Evolutionary conservation across 169 alveolate species (phyloP).

Genomic region (Prorocentrum cordatum): DNA sequence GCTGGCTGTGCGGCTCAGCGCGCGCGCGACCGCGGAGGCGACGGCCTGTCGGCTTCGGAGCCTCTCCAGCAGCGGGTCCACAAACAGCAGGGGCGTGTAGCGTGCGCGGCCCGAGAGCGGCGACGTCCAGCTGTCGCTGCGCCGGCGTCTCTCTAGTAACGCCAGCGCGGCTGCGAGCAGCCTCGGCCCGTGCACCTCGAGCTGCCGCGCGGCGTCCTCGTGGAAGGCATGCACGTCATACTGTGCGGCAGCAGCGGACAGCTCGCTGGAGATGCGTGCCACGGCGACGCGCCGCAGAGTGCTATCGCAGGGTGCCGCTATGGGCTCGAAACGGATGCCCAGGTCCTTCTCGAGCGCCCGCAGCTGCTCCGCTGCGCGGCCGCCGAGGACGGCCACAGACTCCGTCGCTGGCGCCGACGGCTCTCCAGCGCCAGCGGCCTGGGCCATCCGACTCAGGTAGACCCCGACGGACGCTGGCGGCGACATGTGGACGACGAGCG

Average conservation of each 20-base stretch:
- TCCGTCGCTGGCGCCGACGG: background rate
- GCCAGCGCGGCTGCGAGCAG: constrained; percentile 49
- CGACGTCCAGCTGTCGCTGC: constrained; percentile 28
- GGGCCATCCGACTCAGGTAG: constrained; percentile 95
- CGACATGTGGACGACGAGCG: constrained; percentile 92
- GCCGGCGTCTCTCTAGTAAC: constrained; percentile 32
- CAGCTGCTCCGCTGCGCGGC: constrained; percentile 2
- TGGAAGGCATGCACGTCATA: background rate
- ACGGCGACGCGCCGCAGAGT: too few relatives aligned
- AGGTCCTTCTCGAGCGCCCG: background rate
- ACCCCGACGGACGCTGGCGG: constrained; percentile 91
- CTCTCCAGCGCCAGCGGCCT: constrained; percentile 87
- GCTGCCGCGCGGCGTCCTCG: background rate
- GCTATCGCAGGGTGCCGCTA: background rate
- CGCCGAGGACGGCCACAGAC: background rate
- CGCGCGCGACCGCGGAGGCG: too few relatives aligned
- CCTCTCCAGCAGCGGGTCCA: constrained; percentile 3
- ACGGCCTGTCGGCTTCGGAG: background rate
- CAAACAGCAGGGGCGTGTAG: constrained; percentile 15
- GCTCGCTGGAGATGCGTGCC: too few relatives aligned
- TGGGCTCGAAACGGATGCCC: background rate
- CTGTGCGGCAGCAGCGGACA: background rate
- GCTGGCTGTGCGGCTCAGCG: too few relatives aligned
- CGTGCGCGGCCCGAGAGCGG: constrained; percentile 17
- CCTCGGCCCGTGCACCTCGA: constrained; percentile 6